Conservation (phyloP, 768 basidiomycete species). For the Psilocybe subaeruginosa region DNA sequence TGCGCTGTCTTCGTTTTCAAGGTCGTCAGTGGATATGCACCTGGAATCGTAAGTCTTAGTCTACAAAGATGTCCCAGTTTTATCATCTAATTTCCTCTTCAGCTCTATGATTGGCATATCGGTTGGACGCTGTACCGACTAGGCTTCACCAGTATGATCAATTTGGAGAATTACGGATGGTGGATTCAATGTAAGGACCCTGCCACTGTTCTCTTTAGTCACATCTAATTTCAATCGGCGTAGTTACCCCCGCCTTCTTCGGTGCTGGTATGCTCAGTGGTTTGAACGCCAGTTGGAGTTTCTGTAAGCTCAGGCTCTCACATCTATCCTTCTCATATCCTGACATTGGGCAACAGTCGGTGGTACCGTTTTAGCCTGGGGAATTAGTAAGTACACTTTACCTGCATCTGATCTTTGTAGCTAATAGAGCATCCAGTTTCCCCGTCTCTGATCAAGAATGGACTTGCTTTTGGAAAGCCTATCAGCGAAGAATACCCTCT, state of each 20-base stretch:
- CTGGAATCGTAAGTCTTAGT: constrained; percentile 49
- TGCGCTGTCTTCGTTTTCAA: constrained; percentile 50
- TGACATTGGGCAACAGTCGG: constrained; percentile 37
- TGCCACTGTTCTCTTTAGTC: background rate
- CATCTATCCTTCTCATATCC: background rate
- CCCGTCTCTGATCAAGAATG: constrained; percentile 54
- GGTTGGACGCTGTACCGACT: constrained; percentile 62
- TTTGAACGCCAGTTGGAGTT: constrained; percentile 59
- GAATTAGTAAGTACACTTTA: constrained; percentile 42
- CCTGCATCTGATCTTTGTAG: background rate
- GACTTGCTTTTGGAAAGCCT: constrained; percentile 47
- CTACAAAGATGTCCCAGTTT: background rate
- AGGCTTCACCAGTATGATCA: constrained; percentile 63
- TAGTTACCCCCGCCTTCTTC: constrained; percentile 59
- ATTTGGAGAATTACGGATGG: constrained; percentile 63
- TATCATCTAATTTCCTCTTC: background rate
- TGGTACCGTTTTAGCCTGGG: constrained; percentile 62
- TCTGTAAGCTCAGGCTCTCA: constrained; percentile 40
- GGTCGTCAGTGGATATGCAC: constrained; percentile 59
- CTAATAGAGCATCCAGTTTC: constrained; percentile 37
- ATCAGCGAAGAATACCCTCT: constrained; percentile 43
- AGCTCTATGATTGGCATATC: constrained; percentile 67
- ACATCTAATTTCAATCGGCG: background rate
- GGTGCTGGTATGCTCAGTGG: constrained; percentile 64
- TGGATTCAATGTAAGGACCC: constrained; percentile 48